Conservation (phyloP, 331 rosid genomes). For the Rosa hybrid region DNA sequence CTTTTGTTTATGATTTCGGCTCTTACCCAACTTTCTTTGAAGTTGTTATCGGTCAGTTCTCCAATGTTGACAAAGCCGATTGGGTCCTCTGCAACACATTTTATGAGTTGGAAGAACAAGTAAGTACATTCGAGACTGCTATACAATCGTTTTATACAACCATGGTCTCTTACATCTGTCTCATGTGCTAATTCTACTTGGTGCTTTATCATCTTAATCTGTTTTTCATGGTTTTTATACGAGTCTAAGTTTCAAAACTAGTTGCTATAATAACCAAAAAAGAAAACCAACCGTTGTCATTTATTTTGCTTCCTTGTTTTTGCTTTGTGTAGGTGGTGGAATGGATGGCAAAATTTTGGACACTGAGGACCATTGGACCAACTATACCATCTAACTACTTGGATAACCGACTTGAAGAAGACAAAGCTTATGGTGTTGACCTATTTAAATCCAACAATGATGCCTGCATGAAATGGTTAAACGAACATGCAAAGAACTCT, state of each 20-base stretch:
- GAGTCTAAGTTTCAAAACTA: not conserved
- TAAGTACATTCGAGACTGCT: not conserved
- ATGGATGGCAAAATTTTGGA: constrained; percentile 19
- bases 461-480: constrained; percentile 36
- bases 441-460: constrained; percentile 5
- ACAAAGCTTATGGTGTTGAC: constrained; percentile 15
- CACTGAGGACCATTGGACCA: constrained; percentile 17
- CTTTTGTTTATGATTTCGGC: constrained; percentile 32
- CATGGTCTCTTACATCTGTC: too few species aligned
- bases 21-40: constrained; percentile 21
- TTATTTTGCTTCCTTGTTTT: not conserved
- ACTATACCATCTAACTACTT: constrained; percentile 17
- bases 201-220: too few species aligned
- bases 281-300: not conserved
- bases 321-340: constrained; percentile 8
- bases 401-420: not conserved
- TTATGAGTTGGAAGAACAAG: constrained; percentile 48
- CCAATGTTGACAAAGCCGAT: constrained; percentile 42
- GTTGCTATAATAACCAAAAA: not conserved
- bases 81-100: constrained; percentile 52
- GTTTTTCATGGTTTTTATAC: not conserved
- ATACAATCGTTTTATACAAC: too few species aligned
- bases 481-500: constrained; percentile 19
- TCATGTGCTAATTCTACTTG: too few species aligned
- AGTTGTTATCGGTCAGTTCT: constrained; percentile 33